Conservation (phyloP, 2,329 filamentous ascomycete genomes). For the Fusarium decemcellulare region DNA sequence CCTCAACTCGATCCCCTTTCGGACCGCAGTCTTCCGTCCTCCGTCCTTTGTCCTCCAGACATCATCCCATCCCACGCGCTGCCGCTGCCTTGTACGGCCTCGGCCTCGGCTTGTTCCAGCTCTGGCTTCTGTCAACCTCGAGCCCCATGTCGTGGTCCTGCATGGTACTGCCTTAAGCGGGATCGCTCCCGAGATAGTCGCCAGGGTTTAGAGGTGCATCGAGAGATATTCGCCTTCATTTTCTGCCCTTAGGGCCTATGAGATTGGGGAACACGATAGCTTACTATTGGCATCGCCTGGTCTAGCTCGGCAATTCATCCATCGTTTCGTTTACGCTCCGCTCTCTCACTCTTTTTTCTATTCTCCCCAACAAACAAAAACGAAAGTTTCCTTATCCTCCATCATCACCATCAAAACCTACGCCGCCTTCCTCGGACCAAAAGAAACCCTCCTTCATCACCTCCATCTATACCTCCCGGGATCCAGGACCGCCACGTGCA, state of each 20-base stretch:
- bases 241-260: constrained; percentile 26
- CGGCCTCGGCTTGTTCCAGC: constrained; percentile 13
- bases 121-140: constrained; percentile 19
- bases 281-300: constrained; percentile 13
- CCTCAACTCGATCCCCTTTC: constrained; percentile 26
- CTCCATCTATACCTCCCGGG: background rate
- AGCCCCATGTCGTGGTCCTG: constrained; percentile 36
- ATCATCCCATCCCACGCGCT: constrained; percentile 17
- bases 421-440: too few species aligned
- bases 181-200: constrained; percentile 43
- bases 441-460: background rate
- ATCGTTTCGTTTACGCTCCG: constrained; percentile 15
- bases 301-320: constrained; percentile 18
- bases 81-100: constrained; percentile 7
- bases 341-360: constrained; percentile 1
- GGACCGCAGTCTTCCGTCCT: constrained; percentile 8
- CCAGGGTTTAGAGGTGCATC: constrained; percentile 36
- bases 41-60: constrained; percentile 25
- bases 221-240: constrained; percentile 24
- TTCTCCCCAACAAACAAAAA: constrained; percentile 17
- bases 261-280: constrained; percentile 20
- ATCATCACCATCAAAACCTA: background rate
- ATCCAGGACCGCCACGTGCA: constrained; percentile 1
- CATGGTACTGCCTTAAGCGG: constrained; percentile 43
- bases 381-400: background rate